Evolutionary conservation across 108 stramenopile species (phyloP), one percentile per base, ranked within the genome.

Genomic region (Epithemia pelagica): DNA sequence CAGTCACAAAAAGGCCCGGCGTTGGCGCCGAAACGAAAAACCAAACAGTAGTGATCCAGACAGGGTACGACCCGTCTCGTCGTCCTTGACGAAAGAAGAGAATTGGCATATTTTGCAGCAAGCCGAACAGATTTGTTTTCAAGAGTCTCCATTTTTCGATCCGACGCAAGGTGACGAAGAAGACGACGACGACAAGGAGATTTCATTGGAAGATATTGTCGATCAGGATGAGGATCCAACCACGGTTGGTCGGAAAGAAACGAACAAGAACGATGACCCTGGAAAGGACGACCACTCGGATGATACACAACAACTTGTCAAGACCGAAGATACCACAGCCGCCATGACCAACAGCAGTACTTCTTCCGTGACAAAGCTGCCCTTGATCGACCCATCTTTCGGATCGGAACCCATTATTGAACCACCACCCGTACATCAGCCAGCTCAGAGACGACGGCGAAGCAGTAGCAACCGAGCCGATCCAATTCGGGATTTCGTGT

Each of bases 121-220:
- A 27, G 59, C 59, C 15, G 59, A 60, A 30, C 27, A 28, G 26
- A 28, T 30, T 28, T 60, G 59, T 28, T 60, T 30, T 60, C 59
- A 28, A 2, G 59, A 60, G 28, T 60, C 59, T 1, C 59, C 59
- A 1, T 60, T 60, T 30, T 60, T 60, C 10, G 27, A 28, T 30
- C 27, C 30, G 2, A 30, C 30, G 2, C 27, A 60, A 19, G 59
- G 28, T 28, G 18, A 30, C 21, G 59, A 60, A 30, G 27, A 28
- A 8, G 28, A 60, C 20, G 30, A 60, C 2, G 27, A 30, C 59
- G 59, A 30, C 1, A 21, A 60, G 2, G 59, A 30, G 2, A 28
- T 10, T 15, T 5, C 5, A 5, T 15, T 46, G 37, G 37, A 46
- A 15, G 37, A 46, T 46, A 10, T 5, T 5, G 37, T 10, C 37